These are phyloP conservation scores for Malania oleifera DNA, from an alignment of 164 flowering plant species.

Conservation along the genomic window DNA sequence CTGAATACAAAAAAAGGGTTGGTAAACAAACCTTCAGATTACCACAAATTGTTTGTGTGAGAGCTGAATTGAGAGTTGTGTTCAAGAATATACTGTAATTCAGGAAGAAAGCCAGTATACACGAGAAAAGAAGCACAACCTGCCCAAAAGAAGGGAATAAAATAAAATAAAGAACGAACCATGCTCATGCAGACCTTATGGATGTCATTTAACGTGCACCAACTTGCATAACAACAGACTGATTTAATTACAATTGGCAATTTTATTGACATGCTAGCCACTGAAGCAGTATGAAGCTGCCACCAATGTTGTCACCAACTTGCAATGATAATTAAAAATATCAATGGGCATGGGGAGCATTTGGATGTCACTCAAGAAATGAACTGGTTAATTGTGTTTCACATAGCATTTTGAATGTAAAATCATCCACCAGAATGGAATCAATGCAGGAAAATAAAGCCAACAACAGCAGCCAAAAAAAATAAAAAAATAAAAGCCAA, in stretches of 20 bases:
- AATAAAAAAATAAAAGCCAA: too few relatives aligned
- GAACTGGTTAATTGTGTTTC: not conserved
- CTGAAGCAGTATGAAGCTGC: not conserved
- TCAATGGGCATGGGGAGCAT: not conserved
- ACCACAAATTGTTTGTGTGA: slow-evolving; percentile 9
- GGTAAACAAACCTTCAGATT: slow-evolving; percentile 5
- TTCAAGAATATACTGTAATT: slow-evolving; percentile 7
- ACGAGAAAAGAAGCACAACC: slow-evolving; percentile 4
- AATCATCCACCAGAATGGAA: too few relatives aligned
- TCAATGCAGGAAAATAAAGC: too few relatives aligned
- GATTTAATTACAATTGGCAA: not conserved
- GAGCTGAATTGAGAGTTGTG: slow-evolving; percentile 8
- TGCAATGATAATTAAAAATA: not conserved
- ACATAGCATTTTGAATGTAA: too few relatives aligned
- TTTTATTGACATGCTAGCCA: not conserved
- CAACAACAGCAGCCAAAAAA: too few relatives aligned
- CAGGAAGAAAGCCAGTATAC: slow-evolving; percentile 8
- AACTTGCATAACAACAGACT: not conserved
- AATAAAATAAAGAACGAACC: too few relatives aligned
- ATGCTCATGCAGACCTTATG: not conserved
- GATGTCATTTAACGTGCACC: not conserved
- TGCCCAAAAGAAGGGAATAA: not conserved
- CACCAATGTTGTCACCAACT: not conserved
- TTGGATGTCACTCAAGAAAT: not conserved
- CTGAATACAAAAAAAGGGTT: too few relatives aligned